phyloP scores from a whole-genome alignment of 2,329 filamentous ascomycete genomes.

The Penicillium sp. region DNA sequence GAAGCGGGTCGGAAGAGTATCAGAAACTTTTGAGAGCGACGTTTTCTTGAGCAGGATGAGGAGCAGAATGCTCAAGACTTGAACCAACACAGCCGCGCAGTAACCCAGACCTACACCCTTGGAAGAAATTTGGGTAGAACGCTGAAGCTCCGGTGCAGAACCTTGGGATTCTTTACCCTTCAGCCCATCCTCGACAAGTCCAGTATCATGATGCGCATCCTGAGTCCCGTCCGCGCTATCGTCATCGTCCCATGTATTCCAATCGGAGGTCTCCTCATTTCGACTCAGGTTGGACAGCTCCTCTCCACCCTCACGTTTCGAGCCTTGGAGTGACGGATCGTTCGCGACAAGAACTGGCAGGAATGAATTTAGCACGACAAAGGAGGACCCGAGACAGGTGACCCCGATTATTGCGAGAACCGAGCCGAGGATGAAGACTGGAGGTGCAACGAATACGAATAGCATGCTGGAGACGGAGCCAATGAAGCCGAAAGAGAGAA shows the following conservation, averaged over 20 bases:
- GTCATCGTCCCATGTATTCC: slow-evolving; percentile 19
- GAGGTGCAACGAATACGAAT: slow-evolving; percentile 74
- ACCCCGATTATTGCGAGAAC: slow-evolving; percentile 82
- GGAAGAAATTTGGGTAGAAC: slow-evolving; percentile 84
- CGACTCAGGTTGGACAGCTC: slow-evolving; percentile 26
- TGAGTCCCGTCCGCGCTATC: slow-evolving; percentile 22
- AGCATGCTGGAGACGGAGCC: slow-evolving; percentile 81
- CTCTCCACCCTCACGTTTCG: slow-evolving; percentile 15
- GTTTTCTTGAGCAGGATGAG: slow-evolving; percentile 54
- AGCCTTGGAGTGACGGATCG: slow-evolving; percentile 57
- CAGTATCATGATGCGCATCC: neutral
- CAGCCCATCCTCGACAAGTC: slow-evolving; percentile 5
- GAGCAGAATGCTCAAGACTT: slow-evolving; percentile 73
- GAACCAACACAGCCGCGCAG: slow-evolving; percentile 75
- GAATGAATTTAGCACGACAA: slow-evolving; percentile 89
- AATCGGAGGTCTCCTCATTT: slow-evolving; percentile 15
- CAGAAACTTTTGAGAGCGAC: slow-evolving; percentile 56
- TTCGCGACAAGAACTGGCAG: slow-evolving; percentile 81
- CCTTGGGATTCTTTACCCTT: slow-evolving; percentile 7
- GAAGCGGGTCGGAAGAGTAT: slow-evolving; percentile 74
- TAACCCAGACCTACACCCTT: slow-evolving; percentile 89
- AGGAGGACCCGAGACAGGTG: slow-evolving; percentile 84
- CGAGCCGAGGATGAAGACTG: slow-evolving; percentile 72
- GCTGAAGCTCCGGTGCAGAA: slow-evolving; percentile 64
- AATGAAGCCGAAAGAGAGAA: slow-evolving; percentile 74